phyloP scores from a whole-genome alignment of 176 grass and related monocot species.

The Triticum monococcum region DNA sequence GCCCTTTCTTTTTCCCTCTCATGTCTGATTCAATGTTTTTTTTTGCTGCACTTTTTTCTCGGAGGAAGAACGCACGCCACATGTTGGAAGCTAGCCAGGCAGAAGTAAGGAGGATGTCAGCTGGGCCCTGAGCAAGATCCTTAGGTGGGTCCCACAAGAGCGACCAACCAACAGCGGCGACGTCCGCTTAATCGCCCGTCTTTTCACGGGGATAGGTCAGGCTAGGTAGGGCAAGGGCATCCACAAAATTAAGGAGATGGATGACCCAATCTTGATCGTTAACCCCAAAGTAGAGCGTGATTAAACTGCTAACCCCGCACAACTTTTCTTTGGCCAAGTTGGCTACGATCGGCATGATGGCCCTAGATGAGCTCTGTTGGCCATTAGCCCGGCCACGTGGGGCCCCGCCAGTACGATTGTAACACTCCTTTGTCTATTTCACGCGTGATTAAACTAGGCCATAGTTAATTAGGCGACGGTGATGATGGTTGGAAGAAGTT shows the following conservation, averaged over 20 bases:
- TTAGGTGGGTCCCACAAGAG: neutral
- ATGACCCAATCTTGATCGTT: neutral
- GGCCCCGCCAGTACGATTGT: neutral
- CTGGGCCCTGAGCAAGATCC: neutral
- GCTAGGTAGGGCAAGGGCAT: neutral
- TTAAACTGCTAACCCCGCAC: slow-evolving; percentile 12
- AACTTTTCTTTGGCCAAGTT: neutral
- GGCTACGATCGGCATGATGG: slow-evolving; percentile 20
- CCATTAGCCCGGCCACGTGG: neutral
- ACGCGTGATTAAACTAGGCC: neutral
- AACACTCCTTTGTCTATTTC: neutral
- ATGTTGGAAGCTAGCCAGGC: neutral
- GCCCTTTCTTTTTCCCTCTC: too few species aligned
- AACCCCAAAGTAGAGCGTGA: slow-evolving; percentile 1
- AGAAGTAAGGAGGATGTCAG: too few species aligned
- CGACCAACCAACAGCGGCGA: neutral
- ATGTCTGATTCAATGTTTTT: too few species aligned
- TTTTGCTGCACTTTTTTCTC: too few species aligned
- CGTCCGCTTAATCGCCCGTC: neutral
- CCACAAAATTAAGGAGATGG: neutral
- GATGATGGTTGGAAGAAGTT: neutral
- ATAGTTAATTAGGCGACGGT: neutral
- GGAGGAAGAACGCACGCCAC: too few species aligned
- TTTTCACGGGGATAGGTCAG: neutral
- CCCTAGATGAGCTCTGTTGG: slow-evolving; percentile 19